A percentile compares a stretch with the other conserved stretches of the same genome.
Evolutionary conservation across 2,329 filamentous ascomycete species (phyloP).

Genomic region (Fusarium sp.): DNA sequence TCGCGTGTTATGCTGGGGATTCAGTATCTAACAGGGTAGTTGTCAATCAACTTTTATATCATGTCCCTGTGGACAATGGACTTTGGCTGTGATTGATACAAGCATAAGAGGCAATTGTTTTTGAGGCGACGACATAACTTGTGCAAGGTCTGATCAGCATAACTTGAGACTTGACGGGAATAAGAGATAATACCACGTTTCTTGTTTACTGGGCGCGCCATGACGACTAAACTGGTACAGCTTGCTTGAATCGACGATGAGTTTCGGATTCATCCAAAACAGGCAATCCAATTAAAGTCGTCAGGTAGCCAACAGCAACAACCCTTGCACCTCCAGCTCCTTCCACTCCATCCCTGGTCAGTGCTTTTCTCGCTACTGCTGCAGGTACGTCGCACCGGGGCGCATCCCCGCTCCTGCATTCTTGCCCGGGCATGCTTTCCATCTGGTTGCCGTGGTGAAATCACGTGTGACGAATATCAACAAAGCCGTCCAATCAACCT

Average conservation of each 20-base stretch:
- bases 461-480: constrained; percentile 48
- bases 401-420: constrained; percentile 20
- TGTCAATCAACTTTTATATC: constrained; percentile 7
- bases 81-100: too few relatives aligned
- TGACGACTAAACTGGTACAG: too few relatives aligned
- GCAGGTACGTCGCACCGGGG: constrained; percentile 37
- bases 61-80: background rate
- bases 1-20: background rate
- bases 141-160: background rate
- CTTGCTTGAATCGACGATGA: too few relatives aligned
- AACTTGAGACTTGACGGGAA: background rate
- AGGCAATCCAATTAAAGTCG: too few relatives aligned
- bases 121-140: background rate
- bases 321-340: constrained; percentile 24
- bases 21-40: constrained; percentile 5
- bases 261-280: too few relatives aligned
- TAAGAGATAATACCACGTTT: background rate
- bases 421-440: background rate
- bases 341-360: constrained; percentile 29
- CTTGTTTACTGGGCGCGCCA: too few relatives aligned
- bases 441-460: constrained; percentile 50
- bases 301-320: background rate
- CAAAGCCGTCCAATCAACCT: constrained; percentile 32
- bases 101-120: too few relatives aligned
- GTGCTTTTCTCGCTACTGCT: constrained; percentile 32